phyloP scores from a whole-genome alignment of 1,139 yeast species.

The Zygoascus sp. region DNA sequence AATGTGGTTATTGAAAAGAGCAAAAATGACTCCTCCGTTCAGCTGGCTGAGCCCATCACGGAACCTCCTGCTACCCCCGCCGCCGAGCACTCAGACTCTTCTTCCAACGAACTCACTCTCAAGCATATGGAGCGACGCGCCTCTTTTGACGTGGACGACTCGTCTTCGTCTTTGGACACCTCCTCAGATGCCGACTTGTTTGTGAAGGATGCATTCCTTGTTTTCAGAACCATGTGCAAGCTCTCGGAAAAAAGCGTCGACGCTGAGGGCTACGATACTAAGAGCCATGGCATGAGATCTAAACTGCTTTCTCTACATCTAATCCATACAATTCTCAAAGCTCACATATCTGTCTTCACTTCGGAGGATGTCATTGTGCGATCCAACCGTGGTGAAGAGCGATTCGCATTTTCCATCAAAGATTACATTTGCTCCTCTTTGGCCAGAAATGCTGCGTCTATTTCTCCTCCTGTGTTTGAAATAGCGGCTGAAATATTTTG shows the following conservation, averaged over 20 bases:
- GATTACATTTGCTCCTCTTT: slow-evolving; percentile 79
- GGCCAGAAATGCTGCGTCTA: slow-evolving; percentile 90
- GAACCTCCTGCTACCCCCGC: background rate
- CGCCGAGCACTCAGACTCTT: slow-evolving; percentile 8
- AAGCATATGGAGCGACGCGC: slow-evolving; percentile 24
- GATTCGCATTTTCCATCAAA: slow-evolving; percentile 74
- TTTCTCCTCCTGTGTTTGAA: slow-evolving; percentile 88
- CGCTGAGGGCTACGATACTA: slow-evolving; percentile 68
- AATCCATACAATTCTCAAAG: slow-evolving; percentile 77
- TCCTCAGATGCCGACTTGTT: slow-evolving; percentile 48
- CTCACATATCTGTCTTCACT: slow-evolving; percentile 78
- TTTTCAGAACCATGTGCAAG: slow-evolving; percentile 92
- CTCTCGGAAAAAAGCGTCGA: slow-evolving; percentile 80
- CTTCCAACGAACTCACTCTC: slow-evolving; percentile 22
- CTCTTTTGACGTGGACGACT: slow-evolving; percentile 19
- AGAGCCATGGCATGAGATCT: slow-evolving; percentile 88
- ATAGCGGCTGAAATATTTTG: slow-evolving; percentile 89
- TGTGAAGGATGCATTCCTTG: slow-evolving; percentile 86
- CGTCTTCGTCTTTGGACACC: background rate
- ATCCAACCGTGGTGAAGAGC: slow-evolving; percentile 55
- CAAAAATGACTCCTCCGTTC: slow-evolving; percentile 1
- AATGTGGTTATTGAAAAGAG: slow-evolving; percentile 9
- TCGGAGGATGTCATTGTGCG: slow-evolving; percentile 59
- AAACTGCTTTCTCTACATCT: slow-evolving; percentile 84
- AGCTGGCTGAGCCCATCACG: background rate